Evolutionary conservation across 768 basidiomycete species (phyloP), one percentile per base, ranked within the genome.

Genomic region (Royoungia palumana): DNA sequence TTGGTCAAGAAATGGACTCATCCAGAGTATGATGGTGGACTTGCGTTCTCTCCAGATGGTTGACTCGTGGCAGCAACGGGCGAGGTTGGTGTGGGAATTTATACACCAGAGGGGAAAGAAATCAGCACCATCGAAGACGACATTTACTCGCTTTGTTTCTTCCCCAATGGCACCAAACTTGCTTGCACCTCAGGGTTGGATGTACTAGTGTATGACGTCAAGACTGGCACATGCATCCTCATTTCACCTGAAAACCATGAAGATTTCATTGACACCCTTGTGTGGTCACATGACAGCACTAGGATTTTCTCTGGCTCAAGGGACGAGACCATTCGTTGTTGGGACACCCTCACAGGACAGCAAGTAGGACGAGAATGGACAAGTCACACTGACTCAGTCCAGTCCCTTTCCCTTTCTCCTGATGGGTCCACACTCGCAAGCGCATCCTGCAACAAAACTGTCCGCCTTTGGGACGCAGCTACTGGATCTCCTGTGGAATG

Each of bases 341-440:
- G 50, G 57, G n/a, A 47, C 11, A 11, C 24, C 4, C 35, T 1
- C 7, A 28, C 1, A 36, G 24, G 24, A 5, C 5, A 25, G 8
- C 24, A 12, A 13, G 20, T 61, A 3, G 50, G 46, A 44, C 16
- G 21, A 0, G 50, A 41, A 0, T 54, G 58, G 58, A 13, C 3
- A 50, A 24, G 62, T 17, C 59, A 68, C 32, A 46, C 59, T 0
- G 25, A 49, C 10, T 0, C 0, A 0, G n/a, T 58, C n/a, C 0
- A 1, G 8, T 6, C 27, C 27, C 24, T 25, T 25, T 25, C 24
- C 24, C 24, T 25, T 25, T 25, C 24, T 8, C 24, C 24, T 5
- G 24, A 25, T 8, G 24, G 24, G 8, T 25, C 24, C 24, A 25
- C 24, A 25, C 24, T 25, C 24, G 24, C 24, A 8, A 25, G 24